These are phyloP conservation scores for Candida dajiaensis DNA, from an alignment of 805 yeast species.

Conservation along the genomic window DNA sequence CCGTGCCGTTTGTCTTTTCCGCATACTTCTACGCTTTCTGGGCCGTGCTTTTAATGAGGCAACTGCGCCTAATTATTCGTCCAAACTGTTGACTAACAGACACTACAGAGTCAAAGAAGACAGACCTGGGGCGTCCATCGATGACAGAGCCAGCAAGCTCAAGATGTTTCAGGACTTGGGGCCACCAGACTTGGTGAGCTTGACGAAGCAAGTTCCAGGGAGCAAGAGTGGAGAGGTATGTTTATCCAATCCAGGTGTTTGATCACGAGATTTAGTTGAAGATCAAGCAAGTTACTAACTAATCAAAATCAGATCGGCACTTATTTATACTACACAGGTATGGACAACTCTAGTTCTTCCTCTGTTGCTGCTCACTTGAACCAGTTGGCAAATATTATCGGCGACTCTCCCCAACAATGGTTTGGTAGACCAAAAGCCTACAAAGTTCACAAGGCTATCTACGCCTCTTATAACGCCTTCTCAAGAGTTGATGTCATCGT, in stretches of 20 bases:
- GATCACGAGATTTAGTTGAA: too few relatives aligned
- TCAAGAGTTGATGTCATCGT: constrained; percentile 61
- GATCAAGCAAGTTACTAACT: constrained; percentile 7
- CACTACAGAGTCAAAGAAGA: constrained; percentile 48
- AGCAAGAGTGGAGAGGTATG: constrained; percentile 31
- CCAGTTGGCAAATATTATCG: constrained; percentile 56
- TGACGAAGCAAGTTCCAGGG: constrained; percentile 56
- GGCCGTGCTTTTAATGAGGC: neutral
- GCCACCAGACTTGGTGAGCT: constrained; percentile 64
- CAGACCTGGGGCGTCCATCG: constrained; percentile 50
- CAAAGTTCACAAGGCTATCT: constrained; percentile 67
- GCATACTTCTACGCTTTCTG: neutral
- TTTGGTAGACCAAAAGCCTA: constrained; percentile 68
- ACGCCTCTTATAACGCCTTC: constrained; percentile 72
- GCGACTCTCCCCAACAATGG: constrained; percentile 66
- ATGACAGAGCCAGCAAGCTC: constrained; percentile 58
- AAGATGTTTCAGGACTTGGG: constrained; percentile 61
- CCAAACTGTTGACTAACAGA: constrained; percentile 10
- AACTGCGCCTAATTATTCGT: neutral
- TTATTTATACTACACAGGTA: constrained; percentile 67
- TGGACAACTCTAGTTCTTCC: constrained; percentile 71
- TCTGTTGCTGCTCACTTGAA: constrained; percentile 73
- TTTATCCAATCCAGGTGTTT: neutral
- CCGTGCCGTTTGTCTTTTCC: too few relatives aligned
- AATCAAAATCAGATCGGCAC: constrained; percentile 44